A percentile compares a stretch with the other conserved stretches of the same genome.
Evolutionary conservation across 1,284 basidiomycete species (phyloP).

Genomic region (Limonomyces culmigenus): DNA sequence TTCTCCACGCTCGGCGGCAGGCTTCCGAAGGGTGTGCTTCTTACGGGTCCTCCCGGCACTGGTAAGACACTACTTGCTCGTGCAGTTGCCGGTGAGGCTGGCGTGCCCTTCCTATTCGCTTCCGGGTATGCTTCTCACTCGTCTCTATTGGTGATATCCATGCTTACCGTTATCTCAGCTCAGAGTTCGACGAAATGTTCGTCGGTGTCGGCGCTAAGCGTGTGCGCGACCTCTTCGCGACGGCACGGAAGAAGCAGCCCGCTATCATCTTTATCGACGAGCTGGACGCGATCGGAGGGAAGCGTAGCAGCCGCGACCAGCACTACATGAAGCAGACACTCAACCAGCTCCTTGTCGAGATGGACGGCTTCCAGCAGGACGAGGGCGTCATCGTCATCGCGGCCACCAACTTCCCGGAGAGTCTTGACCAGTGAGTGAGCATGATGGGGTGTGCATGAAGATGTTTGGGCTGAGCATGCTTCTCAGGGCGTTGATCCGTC

Average conservation of each 20-base stretch:
- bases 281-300: conserved; percentile 85
- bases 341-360: conserved; percentile 87
- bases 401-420: conserved; percentile 91
- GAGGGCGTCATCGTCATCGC: conserved; percentile 91
- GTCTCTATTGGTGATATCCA: not conserved
- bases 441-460: conserved; percentile 1
- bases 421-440: conserved; percentile 60
- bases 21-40: conserved; percentile 80
- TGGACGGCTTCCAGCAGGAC: conserved; percentile 85
- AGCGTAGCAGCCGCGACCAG: conserved; percentile 77
- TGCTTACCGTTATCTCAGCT: conserved; percentile 33
- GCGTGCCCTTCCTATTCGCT: conserved; percentile 82
- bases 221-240: conserved; percentile 88
- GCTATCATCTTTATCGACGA: conserved; percentile 94
- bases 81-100: conserved; percentile 94
- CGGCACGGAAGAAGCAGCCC: conserved; percentile 89
- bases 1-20: conserved; percentile 85
- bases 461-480: conserved; percentile 8
- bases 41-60: conserved; percentile 83
- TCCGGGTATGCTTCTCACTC: conserved; percentile 36
- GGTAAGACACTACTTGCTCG: conserved; percentile 95
- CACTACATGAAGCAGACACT: conserved; percentile 86
- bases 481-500: conserved; percentile 73
- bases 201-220: conserved; percentile 94
- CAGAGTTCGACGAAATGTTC: conserved; percentile 97